Evolutionary conservation across 2,329 filamentous ascomycete species (phyloP), one percentile per base, ranked within the genome.

Genomic region (Ustulina deusta): DNA sequence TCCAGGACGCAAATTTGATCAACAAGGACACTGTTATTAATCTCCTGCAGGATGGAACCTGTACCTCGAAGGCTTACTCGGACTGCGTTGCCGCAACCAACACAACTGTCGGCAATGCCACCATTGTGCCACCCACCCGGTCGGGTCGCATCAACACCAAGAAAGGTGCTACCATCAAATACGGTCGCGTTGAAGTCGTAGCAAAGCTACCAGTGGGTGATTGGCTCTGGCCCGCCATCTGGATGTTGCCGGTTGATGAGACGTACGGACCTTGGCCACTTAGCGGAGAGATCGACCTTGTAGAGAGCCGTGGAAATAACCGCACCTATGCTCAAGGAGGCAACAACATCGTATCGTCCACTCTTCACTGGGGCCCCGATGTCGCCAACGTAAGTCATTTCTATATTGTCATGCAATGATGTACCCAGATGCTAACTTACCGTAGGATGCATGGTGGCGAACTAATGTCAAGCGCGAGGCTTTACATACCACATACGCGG

Each of bases 161-260:
- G 76, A 87, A 87, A 49, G 88, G 90, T 17, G 89, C 89, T 6
- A 85, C 81, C 17, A 92, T 97, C 83, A 93, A 89, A 79, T 97
- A 92, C 77, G 93, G 93, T 55, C 91, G 92, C 49, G 86, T 97
- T 60, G 92, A 97, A 77, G 92, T 97, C 5, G 89, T 86, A 1
- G 93, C 93, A 29, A 90, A 90, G 79, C 81, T 96, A 32, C 92
- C 93, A 4, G 79, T 83, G 55, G 93, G 93, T 61, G 93, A 96
- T 81, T 96, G 93, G 93, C 85, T 97, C 11, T 96, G 93, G 93
- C 93, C 93, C 1, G 92, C 92, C n/a, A 95, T 97, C 75, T 94
- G 92, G 91, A 92, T 97, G 91, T 84, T 96, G 83, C 93, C 93
- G 1, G 88, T 88, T 54, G 83, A 90, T 49, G 84, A 89, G 61